These are phyloP conservation scores for Wickerhamomyces canadensis DNA, from an alignment of 805 yeast genomes.

Conservation along the genomic window DNA sequence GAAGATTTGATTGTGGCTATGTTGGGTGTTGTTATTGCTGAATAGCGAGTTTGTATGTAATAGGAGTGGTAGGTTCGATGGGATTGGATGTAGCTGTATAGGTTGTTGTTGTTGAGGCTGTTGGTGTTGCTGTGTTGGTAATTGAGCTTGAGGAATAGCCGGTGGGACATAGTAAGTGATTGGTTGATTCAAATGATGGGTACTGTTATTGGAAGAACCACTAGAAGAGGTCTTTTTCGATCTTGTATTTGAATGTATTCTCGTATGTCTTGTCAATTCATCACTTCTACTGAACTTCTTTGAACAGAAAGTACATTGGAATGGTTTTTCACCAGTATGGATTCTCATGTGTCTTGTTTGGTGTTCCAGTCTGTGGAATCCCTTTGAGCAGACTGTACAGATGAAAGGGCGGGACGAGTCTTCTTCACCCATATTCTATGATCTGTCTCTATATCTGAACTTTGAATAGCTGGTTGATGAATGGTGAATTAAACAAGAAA, in stretches of 20 bases:
- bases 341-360: slow-evolving; percentile 89
- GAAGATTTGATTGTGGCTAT: slow-evolving; percentile 3
- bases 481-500: too few relatives aligned
- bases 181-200: slow-evolving; percentile 16
- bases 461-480: too few relatives aligned
- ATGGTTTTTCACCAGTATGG: slow-evolving; percentile 92
- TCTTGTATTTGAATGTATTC: slow-evolving; percentile 67
- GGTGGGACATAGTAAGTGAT: slow-evolving; percentile 23
- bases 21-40: too few relatives aligned
- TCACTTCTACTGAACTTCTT: slow-evolving; percentile 78
- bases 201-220: not conserved
- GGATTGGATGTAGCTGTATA: slow-evolving; percentile 4
- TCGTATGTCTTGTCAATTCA: slow-evolving; percentile 79
- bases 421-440: slow-evolving; percentile 3
- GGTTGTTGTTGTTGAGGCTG: slow-evolving; percentile 13
- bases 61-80: not conserved
- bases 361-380: slow-evolving; percentile 85
- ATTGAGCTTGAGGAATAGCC: slow-evolving; percentile 2
- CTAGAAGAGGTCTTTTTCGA: slow-evolving; percentile 35
- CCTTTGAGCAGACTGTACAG: slow-evolving; percentile 79
- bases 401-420: slow-evolving; percentile 59
- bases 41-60: not conserved
- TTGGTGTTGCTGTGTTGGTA: slow-evolving; percentile 1
- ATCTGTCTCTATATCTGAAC: too few relatives aligned
- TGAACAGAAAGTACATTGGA: slow-evolving; percentile 72